Percentiles rank a stretch among this genome's conserved stretches.
Evolutionary conservation across 441 rosid genomes (phyloP).

Genomic region (Gossypium gossypioides): DNA sequence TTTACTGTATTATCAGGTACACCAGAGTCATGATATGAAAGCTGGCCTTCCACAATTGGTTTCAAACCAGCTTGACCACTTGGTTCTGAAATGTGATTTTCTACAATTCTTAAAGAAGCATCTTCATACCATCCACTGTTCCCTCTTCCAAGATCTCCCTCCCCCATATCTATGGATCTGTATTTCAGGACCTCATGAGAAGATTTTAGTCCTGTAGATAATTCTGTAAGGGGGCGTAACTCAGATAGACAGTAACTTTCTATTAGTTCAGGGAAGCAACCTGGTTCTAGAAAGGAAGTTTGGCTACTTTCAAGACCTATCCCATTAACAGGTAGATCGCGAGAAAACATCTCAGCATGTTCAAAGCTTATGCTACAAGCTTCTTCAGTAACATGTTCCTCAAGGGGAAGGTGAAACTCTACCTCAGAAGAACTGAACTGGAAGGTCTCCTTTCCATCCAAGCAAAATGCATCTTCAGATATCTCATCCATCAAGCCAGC

Average conservation of each 20-base stretch:
- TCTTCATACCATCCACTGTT: constrained; percentile 76
- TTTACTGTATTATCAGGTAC: constrained; percentile 32
- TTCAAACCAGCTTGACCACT: constrained; percentile 37
- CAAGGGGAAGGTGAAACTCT: constrained; percentile 28
- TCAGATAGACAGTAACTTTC: constrained; percentile 76
- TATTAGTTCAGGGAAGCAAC: constrained; percentile 57
- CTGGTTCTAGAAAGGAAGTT: constrained; percentile 41
- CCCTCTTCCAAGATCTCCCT: constrained; percentile 45
- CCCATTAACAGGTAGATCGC: constrained; percentile 32
- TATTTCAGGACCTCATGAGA: constrained; percentile 26
- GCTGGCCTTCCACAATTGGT: constrained; percentile 39
- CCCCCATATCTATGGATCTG: constrained; percentile 25
- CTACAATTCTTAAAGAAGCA: constrained; percentile 48
- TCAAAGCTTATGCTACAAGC: constrained; percentile 30
- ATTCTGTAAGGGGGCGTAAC: constrained; percentile 44
- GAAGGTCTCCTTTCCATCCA: constrained; percentile 35
- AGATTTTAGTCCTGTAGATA: constrained; percentile 39
- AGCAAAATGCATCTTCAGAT: constrained; percentile 64
- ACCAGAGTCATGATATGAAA: constrained; percentile 24
- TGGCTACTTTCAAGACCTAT: constrained; percentile 42
- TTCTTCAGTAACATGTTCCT: constrained; percentile 37
- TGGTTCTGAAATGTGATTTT: constrained; percentile 75
- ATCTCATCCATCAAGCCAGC: constrained; percentile 76
- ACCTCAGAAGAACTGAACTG: constrained; percentile 36
- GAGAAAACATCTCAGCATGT: constrained; percentile 29